These are phyloP conservation scores for Leucogyrophana mollusca DNA, from an alignment of 768 basidiomycete species.

Conservation along the genomic window DNA sequence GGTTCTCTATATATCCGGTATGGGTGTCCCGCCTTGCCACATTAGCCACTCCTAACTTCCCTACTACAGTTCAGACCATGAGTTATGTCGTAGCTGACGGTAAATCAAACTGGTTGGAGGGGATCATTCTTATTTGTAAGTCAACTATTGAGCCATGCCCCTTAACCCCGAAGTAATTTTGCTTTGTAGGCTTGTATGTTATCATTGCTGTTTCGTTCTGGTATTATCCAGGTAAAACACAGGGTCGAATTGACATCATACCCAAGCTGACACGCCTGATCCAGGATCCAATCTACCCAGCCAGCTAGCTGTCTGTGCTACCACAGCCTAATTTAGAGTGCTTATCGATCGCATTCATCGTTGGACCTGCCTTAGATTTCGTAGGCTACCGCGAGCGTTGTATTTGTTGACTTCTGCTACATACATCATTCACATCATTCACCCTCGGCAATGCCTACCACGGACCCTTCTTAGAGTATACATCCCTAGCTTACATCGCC, in stretches of 20 bases:
- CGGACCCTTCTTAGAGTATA: too few species aligned
- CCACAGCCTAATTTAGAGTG: neutral
- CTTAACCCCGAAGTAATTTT: slow-evolving; percentile 4
- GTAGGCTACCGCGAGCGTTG: too few species aligned
- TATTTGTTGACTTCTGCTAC: too few species aligned
- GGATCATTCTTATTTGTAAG: slow-evolving; percentile 67
- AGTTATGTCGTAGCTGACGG: slow-evolving; percentile 82
- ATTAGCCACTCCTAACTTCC: slow-evolving; percentile 29
- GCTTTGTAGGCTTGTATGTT: slow-evolving; percentile 56
- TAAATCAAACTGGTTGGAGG: slow-evolving; percentile 84
- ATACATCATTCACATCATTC: too few species aligned
- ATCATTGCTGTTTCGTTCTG: slow-evolving; percentile 72
- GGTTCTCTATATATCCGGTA: slow-evolving; percentile 39
- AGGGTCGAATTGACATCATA: neutral
- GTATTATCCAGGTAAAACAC: slow-evolving; percentile 45
- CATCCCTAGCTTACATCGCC: too few species aligned
- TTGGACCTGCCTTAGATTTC: too few species aligned
- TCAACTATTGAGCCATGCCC: slow-evolving; percentile 8
- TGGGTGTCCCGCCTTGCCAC: slow-evolving; percentile 35
- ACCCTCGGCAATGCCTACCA: too few species aligned
- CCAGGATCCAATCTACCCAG: slow-evolving; percentile 21
- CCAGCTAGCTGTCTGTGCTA: slow-evolving; percentile 14
- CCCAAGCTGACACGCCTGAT: slow-evolving; percentile 3
- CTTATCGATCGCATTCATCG: too few species aligned
- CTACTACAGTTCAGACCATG: slow-evolving; percentile 69